Base-by-base conservation (phyloP, 1,284 basidiomycete species). In the Crucibulum parvulum region DNA sequence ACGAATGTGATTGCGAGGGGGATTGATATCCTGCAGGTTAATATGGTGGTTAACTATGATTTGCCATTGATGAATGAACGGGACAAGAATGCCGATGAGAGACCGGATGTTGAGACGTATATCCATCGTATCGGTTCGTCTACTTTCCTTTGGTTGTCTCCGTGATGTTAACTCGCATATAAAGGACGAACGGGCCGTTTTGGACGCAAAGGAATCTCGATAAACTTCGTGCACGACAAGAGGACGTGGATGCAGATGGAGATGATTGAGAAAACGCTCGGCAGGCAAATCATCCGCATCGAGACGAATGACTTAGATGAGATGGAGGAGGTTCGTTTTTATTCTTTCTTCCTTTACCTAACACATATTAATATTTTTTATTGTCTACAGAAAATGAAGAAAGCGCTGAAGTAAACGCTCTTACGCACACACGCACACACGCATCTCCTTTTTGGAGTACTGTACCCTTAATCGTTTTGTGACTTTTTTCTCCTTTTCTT, bases 1-100 rank as follows among this genome's bases (percentile, higher is more conserved):
- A 99, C 98, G 56, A 99, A 99, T 77, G 98, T 99, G 69, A 93
- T 99, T 66, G 96, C 98, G 8, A 90, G 98, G 39, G 98, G 98
- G 51, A 99, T 99, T 81, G 98, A 99, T 73, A 98, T 99, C 70
- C 85, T 95, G 65, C 97, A 99, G 81, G 98, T 99, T 66, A 99
- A 99, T 81, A 96, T 98, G 94, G 95, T 98, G 18, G 93, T 97
- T 72, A 99, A 99, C 81, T 99, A 99, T 75, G 98, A 99, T 76
- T 86, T 99, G 55, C 98, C 98, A 1, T 82, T 94, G 66, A 86
- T 94, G 80, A 88, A 87, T 69, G 90, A 92, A 69, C 85, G 88
- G 15, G 81, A 83, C 57, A 81, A 80, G 65, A 67, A 71, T 2
- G 71, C 71, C 34, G 87, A 88, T 65, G 80, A 78, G 50, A 78